Conservation (phyloP, 768 basidiomycete species). For the Sarcodon sp. region DNA sequence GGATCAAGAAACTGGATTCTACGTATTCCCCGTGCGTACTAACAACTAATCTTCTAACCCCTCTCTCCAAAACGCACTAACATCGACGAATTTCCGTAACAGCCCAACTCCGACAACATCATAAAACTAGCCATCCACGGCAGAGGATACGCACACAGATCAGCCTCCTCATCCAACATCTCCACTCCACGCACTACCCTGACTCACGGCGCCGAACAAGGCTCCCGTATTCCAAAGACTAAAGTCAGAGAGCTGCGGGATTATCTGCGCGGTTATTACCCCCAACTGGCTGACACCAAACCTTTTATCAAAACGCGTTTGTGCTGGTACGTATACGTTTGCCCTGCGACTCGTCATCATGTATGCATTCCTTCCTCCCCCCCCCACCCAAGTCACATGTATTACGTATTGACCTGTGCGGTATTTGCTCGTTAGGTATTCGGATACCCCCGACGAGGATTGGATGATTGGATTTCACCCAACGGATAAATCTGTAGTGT, state of each 20-base stretch:
- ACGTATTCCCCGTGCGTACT: slow-evolving; percentile 63
- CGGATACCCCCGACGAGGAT: slow-evolving; percentile 74
- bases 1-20: slow-evolving; percentile 64
- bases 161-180: slow-evolving; percentile 23
- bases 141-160: slow-evolving; percentile 37
- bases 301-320: slow-evolving; percentile 63
- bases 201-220: slow-evolving; percentile 36
- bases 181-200: slow-evolving; percentile 71
- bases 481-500: slow-evolving; percentile 40
- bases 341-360: slow-evolving; percentile 3
- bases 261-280: slow-evolving; percentile 49
- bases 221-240: slow-evolving; percentile 51
- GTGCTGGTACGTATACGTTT: slow-evolving; percentile 57
- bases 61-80: not conserved
- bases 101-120: slow-evolving; percentile 59
- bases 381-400: no score
- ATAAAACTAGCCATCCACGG: slow-evolving; percentile 74
- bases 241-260: slow-evolving; percentile 37
- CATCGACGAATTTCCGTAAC: not conserved
- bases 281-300: slow-evolving; percentile 54
- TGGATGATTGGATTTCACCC: slow-evolving; percentile 81
- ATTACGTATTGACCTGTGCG: no score
- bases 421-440: slow-evolving; percentile 47
- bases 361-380: not conserved
- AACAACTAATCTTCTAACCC: not conserved